phyloP scores from a whole-genome alignment of 1,284 basidiomycete species.

The Papiliotrema nemorosa region DNA sequence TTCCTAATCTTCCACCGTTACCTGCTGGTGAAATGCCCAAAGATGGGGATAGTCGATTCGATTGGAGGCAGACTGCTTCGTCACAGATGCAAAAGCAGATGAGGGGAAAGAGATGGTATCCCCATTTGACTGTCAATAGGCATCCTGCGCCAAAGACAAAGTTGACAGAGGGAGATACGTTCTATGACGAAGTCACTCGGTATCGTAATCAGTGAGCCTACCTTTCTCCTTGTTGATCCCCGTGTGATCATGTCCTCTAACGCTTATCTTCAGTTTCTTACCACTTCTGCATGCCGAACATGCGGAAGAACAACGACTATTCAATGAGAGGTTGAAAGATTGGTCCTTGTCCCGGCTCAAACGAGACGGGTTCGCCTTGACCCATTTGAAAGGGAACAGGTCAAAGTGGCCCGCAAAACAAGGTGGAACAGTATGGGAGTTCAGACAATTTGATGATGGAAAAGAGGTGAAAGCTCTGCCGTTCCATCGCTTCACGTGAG shows the following conservation, averaged over 20 bases:
- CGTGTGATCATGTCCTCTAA: not conserved
- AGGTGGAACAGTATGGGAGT: slow-evolving; percentile 40
- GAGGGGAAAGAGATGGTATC: slow-evolving; percentile 21
- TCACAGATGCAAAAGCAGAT: not conserved
- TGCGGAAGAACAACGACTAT: slow-evolving; percentile 56
- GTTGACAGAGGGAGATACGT: slow-evolving; percentile 47
- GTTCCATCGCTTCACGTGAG: slow-evolving; percentile 7
- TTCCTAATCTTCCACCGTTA: slow-evolving; percentile 13
- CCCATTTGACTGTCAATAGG: slow-evolving; percentile 22
- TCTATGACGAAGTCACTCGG: slow-evolving; percentile 52
- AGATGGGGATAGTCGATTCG: slow-evolving; percentile 33
- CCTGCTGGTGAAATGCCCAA: slow-evolving; percentile 20
- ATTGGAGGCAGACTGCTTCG: slow-evolving; percentile 28
- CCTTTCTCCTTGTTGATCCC: not conserved
- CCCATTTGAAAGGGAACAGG: not conserved
- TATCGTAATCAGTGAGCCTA: slow-evolving; percentile 31
- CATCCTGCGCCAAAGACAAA: slow-evolving; percentile 44
- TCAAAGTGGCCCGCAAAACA: slow-evolving; percentile 11
- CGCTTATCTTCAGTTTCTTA: slow-evolving; percentile 55
- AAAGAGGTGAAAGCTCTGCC: not conserved
- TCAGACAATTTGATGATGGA: slow-evolving; percentile 53
- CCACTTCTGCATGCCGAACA: slow-evolving; percentile 64
- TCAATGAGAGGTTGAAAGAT: slow-evolving; percentile 61
- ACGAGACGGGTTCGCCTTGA: slow-evolving; percentile 57
- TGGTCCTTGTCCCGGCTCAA: slow-evolving; percentile 62